Evolutionary conservation across 176 grass and related monocot genomes (phyloP), one percentile per base, ranked within the genome.

Genomic region (Paspalum vaginatum): DNA sequence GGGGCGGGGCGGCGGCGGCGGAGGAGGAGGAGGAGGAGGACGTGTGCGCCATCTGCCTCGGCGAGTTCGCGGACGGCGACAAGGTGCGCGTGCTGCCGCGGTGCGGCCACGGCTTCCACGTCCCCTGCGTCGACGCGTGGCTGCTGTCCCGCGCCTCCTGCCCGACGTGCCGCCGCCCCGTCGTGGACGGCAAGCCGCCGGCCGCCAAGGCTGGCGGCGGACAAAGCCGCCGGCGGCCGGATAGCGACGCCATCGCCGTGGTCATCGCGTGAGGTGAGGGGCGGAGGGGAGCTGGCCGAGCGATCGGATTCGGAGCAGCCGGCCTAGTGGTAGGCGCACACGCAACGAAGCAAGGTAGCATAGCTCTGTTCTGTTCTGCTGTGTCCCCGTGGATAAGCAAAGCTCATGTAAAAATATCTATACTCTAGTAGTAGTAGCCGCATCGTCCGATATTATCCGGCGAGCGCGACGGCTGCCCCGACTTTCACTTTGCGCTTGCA

Each of bases 1-100:
- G 2, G 0, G 17, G 32, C 12, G 79, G 39, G 9, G 89, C 75
- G 2, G 83, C 26, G 6, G 58, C 0, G 11, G 16, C 57, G 24
- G 74, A 64, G 16, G 86, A 0, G 2, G 85, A 21, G 3, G 62
- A 2, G 3, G 40, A 50, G 27, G 77, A 61, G 18, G 88, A 89
- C 43, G 82, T 89, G 61, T 97, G 94, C 83, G 88, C 88, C 18
- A 93, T 97, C 59, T 97, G 94, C 82, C 90, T 97, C 24, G 88
- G 87, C 41, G 94, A 97, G 84, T 97, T 91, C 85, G 74, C 84
- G 27, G 91, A 85, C 82, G 88, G 88, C 75, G 91, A 93, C 74
- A 91, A 91, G 81, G 83, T 88, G 76, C 84, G 94, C 61, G 91
- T 97, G 77, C 82, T 93, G 51, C 94, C 94, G 25, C 68, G 72